Percentiles rank a stretch among this genome's conserved stretches.
Evolutionary conservation across 169 alveolate genomes (phyloP).

Genomic region (Plasmodium ovale): DNA sequence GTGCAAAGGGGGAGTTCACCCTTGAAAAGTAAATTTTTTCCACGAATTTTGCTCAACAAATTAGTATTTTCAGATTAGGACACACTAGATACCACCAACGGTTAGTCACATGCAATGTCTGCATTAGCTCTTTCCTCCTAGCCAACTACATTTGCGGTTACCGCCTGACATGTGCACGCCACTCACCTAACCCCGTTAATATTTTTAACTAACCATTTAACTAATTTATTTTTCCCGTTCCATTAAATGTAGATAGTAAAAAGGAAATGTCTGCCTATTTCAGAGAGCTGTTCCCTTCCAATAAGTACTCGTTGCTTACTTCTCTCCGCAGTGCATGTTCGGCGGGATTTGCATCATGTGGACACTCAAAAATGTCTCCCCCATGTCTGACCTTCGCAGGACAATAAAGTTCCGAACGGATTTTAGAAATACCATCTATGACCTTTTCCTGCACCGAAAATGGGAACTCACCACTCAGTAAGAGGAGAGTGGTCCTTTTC

Average conservation of each 20-base stretch:
- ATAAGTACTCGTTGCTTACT: conserved; percentile 24
- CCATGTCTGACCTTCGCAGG: conserved; percentile 1
- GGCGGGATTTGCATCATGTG: neutral
- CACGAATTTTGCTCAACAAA: too few relatives aligned
- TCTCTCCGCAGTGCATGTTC: neutral
- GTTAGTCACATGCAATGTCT: too few relatives aligned
- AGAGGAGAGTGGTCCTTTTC: conserved; percentile 71
- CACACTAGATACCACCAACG: too few relatives aligned
- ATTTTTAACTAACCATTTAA: neutral
- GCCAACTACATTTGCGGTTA: too few relatives aligned
- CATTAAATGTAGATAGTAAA: neutral
- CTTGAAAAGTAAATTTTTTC: too few relatives aligned
- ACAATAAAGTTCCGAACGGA: conserved; percentile 91
- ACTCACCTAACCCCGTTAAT: too few relatives aligned
- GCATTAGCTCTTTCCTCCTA: too few relatives aligned
- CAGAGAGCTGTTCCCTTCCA: conserved; percentile 68
- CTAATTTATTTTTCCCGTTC: neutral
- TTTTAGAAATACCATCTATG: conserved; percentile 95
- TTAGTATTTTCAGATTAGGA: too few relatives aligned
- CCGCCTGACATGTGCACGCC: too few relatives aligned
- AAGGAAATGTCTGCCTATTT: conserved; percentile 54
- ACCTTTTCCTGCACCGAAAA: conserved; percentile 90
- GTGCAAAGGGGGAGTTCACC: neutral
- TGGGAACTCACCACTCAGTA: conserved; percentile 89
- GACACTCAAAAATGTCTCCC: neutral